These are phyloP conservation scores for Neofusicoccum parvum DNA, from an alignment of 2,329 filamentous ascomycete genomes.

Conservation along the genomic window DNA sequence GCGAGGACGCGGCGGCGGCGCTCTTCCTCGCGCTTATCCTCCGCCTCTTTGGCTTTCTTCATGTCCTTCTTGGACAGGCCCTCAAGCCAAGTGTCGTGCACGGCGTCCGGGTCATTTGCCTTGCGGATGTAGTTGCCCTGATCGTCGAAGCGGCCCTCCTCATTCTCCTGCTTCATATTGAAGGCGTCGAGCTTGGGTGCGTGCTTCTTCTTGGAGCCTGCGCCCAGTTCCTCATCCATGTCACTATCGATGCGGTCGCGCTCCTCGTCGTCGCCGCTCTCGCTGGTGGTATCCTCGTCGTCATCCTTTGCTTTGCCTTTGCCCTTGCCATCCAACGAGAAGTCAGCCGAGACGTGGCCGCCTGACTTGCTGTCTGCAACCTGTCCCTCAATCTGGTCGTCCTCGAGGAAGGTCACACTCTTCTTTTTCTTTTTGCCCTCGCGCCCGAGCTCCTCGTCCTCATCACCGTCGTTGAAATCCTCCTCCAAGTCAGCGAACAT, in stretches of 20 bases:
- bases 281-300: constrained; percentile 58
- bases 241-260: constrained; percentile 67
- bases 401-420: constrained; percentile 61
- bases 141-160: constrained; percentile 91
- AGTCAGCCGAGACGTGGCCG: constrained; percentile 63
- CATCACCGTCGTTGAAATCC: constrained; percentile 57
- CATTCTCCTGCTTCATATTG: constrained; percentile 87
- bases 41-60: constrained; percentile 68
- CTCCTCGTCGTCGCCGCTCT: constrained; percentile 63
- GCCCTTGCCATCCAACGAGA: constrained; percentile 62
- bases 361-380: constrained; percentile 73
- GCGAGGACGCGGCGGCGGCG: constrained; percentile 69
- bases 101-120: constrained; percentile 82
- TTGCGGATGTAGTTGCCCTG: constrained; percentile 89
- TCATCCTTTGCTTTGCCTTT: constrained; percentile 38
- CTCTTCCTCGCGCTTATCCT: constrained; percentile 47
- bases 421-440: constrained; percentile 61
- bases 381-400: constrained; percentile 76
- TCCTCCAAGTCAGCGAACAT: constrained; percentile 80
- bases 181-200: constrained; percentile 95
- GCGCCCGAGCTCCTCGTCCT: constrained; percentile 55
- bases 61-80: constrained; percentile 94
- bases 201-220: constrained; percentile 87
- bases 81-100: constrained; percentile 90
- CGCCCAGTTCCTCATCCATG: constrained; percentile 85